Evolutionary conservation across 2,329 filamentous ascomycete species (phyloP).

Genomic region (Trichoderma pleuroti): DNA sequence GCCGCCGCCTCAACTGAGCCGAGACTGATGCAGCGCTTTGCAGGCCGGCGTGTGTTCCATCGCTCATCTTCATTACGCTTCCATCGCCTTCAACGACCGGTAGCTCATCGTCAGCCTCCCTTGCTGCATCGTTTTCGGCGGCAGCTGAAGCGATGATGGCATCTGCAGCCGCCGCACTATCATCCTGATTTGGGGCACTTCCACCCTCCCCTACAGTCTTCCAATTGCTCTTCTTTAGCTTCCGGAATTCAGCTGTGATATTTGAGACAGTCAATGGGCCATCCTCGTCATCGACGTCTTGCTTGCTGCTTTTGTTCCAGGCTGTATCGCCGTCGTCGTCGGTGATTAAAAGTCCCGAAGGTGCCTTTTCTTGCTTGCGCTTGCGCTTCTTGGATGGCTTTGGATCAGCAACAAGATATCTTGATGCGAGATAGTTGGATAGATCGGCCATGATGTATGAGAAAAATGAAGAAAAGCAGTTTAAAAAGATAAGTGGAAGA

Average conservation of each 20-base stretch:
- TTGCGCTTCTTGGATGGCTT: constrained; percentile 62
- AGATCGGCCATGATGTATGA: constrained; percentile 47
- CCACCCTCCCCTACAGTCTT: constrained; percentile 58
- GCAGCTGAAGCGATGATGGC: constrained; percentile 72
- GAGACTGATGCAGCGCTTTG: constrained; percentile 80
- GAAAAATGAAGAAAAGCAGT: neutral
- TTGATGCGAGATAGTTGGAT: constrained; percentile 82
- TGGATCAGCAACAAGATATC: constrained; percentile 68
- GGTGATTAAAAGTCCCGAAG: constrained; percentile 57
- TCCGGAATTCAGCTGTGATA: constrained; percentile 62
- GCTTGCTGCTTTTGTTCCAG: constrained; percentile 42
- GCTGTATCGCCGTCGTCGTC: constrained; percentile 61
- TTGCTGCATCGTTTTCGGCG: constrained; percentile 58
- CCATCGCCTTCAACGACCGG: constrained; percentile 45
- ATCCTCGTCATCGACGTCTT: constrained; percentile 55
- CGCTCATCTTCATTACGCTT: constrained; percentile 69
- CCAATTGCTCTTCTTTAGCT: constrained; percentile 77
- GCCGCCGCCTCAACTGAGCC: constrained; percentile 62
- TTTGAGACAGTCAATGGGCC: constrained; percentile 47
- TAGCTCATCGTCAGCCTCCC: constrained; percentile 47
- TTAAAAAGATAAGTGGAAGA: neutral
- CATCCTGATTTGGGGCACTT: constrained; percentile 30
- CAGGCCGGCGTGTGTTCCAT: constrained; percentile 81
- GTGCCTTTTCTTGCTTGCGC: constrained; percentile 48
- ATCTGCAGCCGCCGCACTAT: constrained; percentile 59